These are phyloP conservation scores for Ramalina intermedia DNA, from an alignment of 495 filamentous ascomycete genomes.

Conservation along the genomic window DNA sequence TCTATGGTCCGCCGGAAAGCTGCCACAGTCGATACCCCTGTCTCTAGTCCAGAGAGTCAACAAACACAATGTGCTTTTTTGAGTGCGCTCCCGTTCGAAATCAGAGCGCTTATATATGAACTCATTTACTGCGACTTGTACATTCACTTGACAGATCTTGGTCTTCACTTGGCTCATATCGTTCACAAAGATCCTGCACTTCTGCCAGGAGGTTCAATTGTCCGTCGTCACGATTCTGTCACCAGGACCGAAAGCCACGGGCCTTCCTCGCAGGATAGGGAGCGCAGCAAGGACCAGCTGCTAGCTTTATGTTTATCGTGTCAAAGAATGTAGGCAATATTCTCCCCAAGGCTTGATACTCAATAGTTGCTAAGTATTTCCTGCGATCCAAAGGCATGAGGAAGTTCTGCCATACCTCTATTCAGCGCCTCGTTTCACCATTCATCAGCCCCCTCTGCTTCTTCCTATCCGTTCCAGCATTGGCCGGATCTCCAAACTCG, in stretches of 20 bases:
- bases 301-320: not conserved
- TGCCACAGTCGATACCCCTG: too few species aligned
- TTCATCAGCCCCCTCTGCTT: not conserved
- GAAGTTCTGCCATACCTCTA: not conserved
- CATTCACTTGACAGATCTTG: not conserved
- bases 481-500: not conserved
- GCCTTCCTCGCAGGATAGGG: too few species aligned
- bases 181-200: too few species aligned
- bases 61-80: not conserved
- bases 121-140: not conserved
- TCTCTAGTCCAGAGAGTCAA: too few species aligned
- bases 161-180: not conserved
- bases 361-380: not conserved
- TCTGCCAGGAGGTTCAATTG: too few species aligned
- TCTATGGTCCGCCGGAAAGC: too few species aligned
- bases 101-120: not conserved
- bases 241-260: too few species aligned
- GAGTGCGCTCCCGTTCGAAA: not conserved
- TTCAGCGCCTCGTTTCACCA: conserved; percentile 1
- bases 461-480: not conserved
- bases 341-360: not conserved
- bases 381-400: not conserved
- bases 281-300: not conserved
- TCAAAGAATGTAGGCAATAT: not conserved
- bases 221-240: too few species aligned